Conservation (phyloP, 1,284 basidiomycete species). For the Rhodotorula sp. region DNA sequence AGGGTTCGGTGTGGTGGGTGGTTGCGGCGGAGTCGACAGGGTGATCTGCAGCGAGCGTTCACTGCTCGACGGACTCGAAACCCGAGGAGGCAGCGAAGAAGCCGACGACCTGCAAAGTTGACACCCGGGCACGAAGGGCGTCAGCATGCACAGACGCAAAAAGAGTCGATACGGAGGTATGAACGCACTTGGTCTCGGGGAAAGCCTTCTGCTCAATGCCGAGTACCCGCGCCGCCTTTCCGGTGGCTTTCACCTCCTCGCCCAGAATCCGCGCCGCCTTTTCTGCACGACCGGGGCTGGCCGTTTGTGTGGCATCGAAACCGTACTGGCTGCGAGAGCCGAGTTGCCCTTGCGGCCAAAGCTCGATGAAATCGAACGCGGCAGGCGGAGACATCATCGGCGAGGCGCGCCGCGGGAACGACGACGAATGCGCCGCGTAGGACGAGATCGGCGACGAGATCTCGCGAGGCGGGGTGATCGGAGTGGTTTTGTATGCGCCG, state of each 20-base stretch:
- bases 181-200: conserved; percentile 6
- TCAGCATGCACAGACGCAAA: background rate
- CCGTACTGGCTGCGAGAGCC: background rate
- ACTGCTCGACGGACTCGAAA: too few relatives aligned
- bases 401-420: background rate
- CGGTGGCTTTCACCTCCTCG: conserved; percentile 25
- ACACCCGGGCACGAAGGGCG: background rate
- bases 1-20: background rate
- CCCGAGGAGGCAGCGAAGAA: too few relatives aligned
- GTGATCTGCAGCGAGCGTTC: too few relatives aligned
- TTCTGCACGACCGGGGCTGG: background rate
- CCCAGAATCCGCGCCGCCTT: conserved; percentile 31
- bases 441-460: background rate
- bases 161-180: too few relatives aligned
- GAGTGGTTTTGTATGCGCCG: background rate
- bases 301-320: background rate
- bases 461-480: background rate
- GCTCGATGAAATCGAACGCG: background rate
- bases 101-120: too few relatives aligned
- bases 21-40: background rate
- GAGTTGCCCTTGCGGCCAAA: background rate
- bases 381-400: background rate
- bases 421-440: background rate
- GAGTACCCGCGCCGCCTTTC: conserved; percentile 28
- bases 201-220: conserved; percentile 24